A percentile compares a stretch with the other conserved stretches of the same genome.
Conservation (phyloP, 306 rosid genomes). For the Gleditsia sinensis region DNA sequence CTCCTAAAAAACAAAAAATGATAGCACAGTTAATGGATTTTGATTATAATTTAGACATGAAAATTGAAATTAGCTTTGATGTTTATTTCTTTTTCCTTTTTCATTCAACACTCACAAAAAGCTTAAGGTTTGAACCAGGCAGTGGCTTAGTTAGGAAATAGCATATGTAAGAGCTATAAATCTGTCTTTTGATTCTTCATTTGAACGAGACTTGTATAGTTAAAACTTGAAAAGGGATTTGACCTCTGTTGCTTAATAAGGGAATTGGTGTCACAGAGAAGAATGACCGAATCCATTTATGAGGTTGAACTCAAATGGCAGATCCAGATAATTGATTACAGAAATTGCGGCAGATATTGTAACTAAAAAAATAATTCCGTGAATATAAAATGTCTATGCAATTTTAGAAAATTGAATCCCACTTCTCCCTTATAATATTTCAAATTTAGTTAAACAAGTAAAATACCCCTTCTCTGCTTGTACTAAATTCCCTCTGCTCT, state of each 20-base stretch:
- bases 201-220: background rate
- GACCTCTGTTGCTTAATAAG: background rate
- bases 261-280: background rate
- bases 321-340: no score
- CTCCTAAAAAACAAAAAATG: background rate
- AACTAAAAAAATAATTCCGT: no score
- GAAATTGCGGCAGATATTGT: no score
- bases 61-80: background rate
- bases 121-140: conserved; percentile 17
- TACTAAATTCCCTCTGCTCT: no score
- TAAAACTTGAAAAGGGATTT: background rate
- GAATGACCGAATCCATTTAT: no score
- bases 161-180: no score
- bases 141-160: background rate
- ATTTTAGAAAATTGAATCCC: no score
- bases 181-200: background rate
- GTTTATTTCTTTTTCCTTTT: conserved; percentile 1
- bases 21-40: background rate
- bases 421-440: no score
- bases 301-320: no score
- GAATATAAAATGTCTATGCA: no score
- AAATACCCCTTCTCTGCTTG: no score
- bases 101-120: background rate
- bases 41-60: background rate
- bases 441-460: no score